A percentile compares a stretch with the other conserved stretches of the same genome.
These are phyloP conservation scores for Talaromyces proteolyticus DNA, from an alignment of 495 filamentous ascomycete genomes.

Conservation along the genomic window DNA sequence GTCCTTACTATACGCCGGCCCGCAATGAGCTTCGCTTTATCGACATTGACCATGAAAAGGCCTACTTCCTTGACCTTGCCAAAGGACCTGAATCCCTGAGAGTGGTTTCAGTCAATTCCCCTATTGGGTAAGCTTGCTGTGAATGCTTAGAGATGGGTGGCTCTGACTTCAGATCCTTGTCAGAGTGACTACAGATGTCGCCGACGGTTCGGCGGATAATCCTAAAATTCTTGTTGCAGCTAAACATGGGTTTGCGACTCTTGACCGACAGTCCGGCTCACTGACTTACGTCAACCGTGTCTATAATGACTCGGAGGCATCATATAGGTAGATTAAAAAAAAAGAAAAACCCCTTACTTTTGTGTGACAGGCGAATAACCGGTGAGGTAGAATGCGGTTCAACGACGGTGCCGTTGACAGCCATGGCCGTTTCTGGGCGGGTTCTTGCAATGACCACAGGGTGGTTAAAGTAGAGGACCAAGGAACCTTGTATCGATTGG, in stretches of 20 bases:
- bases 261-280: constrained; percentile 61
- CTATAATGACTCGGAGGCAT: constrained; percentile 37
- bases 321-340: constrained; percentile 28
- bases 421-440: constrained; percentile 80
- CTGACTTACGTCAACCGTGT: constrained; percentile 55
- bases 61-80: constrained; percentile 68
- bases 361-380: background rate
- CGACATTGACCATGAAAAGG: constrained; percentile 74
- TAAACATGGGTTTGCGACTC: constrained; percentile 73
- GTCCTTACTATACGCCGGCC: constrained; percentile 66
- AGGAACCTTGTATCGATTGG: constrained; percentile 58
- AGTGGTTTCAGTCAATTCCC: constrained; percentile 58
- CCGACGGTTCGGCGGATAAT: constrained; percentile 52
- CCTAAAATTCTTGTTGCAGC: constrained; percentile 67
- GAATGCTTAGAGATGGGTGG: background rate
- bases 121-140: constrained; percentile 45
- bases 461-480: constrained; percentile 25
- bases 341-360: background rate
- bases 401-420: constrained; percentile 85
- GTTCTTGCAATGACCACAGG: constrained; percentile 75
- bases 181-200: constrained; percentile 76
- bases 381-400: constrained; percentile 46
- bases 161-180: constrained; percentile 6
- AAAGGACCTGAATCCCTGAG: constrained; percentile 58
- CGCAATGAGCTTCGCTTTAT: constrained; percentile 77